These are phyloP conservation scores for Botrytis cinerea DNA, from an alignment of 2,329 filamentous ascomycete species.

Conservation along the genomic window DNA sequence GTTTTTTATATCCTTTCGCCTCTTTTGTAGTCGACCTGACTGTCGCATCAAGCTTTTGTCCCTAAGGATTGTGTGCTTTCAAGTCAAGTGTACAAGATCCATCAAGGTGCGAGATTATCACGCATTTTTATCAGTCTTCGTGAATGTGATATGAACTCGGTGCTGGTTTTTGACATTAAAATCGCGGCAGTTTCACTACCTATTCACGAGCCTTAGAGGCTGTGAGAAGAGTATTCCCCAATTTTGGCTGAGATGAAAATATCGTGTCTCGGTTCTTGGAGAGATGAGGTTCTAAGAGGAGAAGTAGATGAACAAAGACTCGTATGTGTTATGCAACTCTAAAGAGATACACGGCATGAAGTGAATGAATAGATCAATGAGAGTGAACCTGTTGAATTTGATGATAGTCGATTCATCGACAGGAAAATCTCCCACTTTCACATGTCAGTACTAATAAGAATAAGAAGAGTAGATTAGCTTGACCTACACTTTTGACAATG, in stretches of 20 bases:
- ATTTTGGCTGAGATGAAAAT: background rate
- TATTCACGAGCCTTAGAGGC: background rate
- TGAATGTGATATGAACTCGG: background rate
- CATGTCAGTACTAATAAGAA: background rate
- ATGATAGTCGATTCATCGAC: background rate
- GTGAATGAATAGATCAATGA: background rate
- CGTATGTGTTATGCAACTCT: background rate
- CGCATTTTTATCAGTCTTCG: background rate
- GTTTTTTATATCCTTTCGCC: background rate
- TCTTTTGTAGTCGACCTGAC: background rate
- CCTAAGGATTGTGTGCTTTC: background rate
- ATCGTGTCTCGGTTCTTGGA: background rate
- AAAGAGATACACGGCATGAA: background rate
- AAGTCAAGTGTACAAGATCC: background rate
- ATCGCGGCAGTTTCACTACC: background rate
- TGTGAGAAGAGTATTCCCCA: background rate
- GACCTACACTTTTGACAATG: background rate
- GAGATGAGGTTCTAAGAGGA: too few species aligned
- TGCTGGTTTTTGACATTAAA: background rate
- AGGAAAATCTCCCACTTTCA: background rate
- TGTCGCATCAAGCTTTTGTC: background rate
- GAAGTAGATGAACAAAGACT: background rate
- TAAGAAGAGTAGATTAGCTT: background rate
- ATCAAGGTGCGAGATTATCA: background rate
- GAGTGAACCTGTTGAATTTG: background rate